A percentile compares a stretch with the other conserved stretches of the same genome.
Conservation (phyloP, 768 basidiomycete species). For the Tylopilus subfusipes region DNA sequence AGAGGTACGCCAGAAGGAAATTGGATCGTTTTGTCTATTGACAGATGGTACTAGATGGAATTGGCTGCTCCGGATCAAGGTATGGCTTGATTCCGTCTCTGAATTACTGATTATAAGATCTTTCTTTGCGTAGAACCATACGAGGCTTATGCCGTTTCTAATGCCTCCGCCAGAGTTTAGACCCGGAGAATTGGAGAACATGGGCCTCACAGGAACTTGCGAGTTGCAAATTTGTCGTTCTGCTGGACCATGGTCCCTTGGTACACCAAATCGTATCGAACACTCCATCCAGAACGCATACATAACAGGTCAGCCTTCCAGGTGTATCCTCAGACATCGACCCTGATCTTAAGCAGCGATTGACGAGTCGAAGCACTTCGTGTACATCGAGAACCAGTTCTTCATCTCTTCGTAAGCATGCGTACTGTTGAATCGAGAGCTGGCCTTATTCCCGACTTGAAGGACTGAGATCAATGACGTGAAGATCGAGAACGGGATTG, state of each 20-base stretch:
- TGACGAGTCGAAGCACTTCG: slow-evolving; percentile 91
- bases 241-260: slow-evolving; percentile 94
- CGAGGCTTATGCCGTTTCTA: slow-evolving; percentile 88
- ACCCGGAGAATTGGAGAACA: slow-evolving; percentile 66
- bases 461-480: slow-evolving; percentile 85
- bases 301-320: slow-evolving; percentile 59
- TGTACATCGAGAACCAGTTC: slow-evolving; percentile 97
- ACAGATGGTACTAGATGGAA: slow-evolving; percentile 68
- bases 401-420: slow-evolving; percentile 78
- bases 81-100: slow-evolving; percentile 29
- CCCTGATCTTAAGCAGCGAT: slow-evolving; percentile 55
- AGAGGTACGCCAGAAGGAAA: slow-evolving; percentile 51
- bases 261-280: slow-evolving; percentile 80
- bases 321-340: not conserved
- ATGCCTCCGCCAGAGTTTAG: slow-evolving; percentile 92
- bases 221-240: slow-evolving; percentile 97
- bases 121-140: slow-evolving; percentile 65
- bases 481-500: slow-evolving; percentile 88
- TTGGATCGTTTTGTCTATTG: not conserved
- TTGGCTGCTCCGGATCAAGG: slow-evolving; percentile 88
- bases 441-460: slow-evolving; percentile 1
- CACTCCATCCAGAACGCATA: slow-evolving; percentile 95
- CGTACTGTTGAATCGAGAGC: not conserved
- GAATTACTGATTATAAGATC: not conserved
- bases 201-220: slow-evolving; percentile 92